Conservation (phyloP, 495 filamentous ascomycete species). For the Thermochaetoides thermophila region DNA sequence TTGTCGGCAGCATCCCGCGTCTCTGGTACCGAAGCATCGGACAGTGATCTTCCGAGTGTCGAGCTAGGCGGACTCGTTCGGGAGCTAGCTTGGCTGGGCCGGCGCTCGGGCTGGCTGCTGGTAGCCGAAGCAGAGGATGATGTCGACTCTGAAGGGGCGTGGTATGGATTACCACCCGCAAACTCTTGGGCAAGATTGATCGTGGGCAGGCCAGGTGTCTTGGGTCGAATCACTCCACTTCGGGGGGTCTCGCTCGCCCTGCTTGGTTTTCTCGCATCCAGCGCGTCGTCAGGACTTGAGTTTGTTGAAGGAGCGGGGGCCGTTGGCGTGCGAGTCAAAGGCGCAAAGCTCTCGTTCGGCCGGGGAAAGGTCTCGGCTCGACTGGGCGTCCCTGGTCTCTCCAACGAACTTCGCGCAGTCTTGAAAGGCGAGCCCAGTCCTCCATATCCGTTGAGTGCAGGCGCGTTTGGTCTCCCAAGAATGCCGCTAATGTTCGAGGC, state of each 20-base stretch:
- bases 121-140: slow-evolving; percentile 54
- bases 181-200: slow-evolving; percentile 38
- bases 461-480: slow-evolving; percentile 19
- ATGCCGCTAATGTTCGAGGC: slow-evolving; percentile 27
- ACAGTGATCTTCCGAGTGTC: slow-evolving; percentile 22
- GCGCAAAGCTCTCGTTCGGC: slow-evolving; percentile 20
- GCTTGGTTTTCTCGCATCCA: slow-evolving; percentile 30
- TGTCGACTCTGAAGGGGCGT: slow-evolving; percentile 49
- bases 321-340: slow-evolving; percentile 31
- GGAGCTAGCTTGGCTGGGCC: slow-evolving; percentile 56
- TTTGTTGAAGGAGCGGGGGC: slow-evolving; percentile 19
- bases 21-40: too few species aligned
- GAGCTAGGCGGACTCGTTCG: slow-evolving; percentile 47
- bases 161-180: slow-evolving; percentile 40
- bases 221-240: slow-evolving; percentile 24
- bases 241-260: slow-evolving; percentile 37
- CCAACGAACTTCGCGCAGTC: slow-evolving; percentile 18
- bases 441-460: slow-evolving; percentile 34
- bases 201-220: slow-evolving; percentile 21
- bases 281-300: slow-evolving; percentile 20
- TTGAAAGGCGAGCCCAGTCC: slow-evolving; percentile 29
- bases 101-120: slow-evolving; percentile 26
- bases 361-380: slow-evolving; percentile 44
- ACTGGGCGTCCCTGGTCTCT: slow-evolving; percentile 24
- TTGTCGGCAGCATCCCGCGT: too few species aligned